Base-by-base conservation (phyloP, 164 flowering plant species). In the Tetracentron sinense region DNA sequence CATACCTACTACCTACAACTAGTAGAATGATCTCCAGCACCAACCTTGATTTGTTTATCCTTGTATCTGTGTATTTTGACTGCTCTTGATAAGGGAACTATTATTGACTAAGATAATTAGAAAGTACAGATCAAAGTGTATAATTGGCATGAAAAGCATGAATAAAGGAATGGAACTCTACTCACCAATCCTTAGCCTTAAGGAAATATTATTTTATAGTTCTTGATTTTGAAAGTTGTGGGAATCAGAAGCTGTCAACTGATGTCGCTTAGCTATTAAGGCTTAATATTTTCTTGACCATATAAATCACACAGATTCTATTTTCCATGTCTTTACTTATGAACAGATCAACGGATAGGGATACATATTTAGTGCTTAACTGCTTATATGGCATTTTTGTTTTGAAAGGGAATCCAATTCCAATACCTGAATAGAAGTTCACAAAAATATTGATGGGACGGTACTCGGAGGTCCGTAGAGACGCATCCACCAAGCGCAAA, bases 401-500 rank as follows among this genome's bases (percentile, higher is more conserved):
- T 15, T 22, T 28, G 58, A 16, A 62, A 38, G 55, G 53, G 22
- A 30, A 61, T 42, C 10, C 17, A 33, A n/a, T 71, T 42, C 10
- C 17, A 33, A n/a, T 71, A 89, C 98, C 94, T 75, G 99, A 88
- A 81, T 92, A 95, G 63, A 83, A 95, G 57, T 90, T 88, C 38
- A 92, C 82, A 72, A 92, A 92, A 46, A 95, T 69, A 77, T 86
- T 95, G 58, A 95, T 88, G 46, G 95, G 97, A 38, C 99, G 82
- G 70, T 95, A 90, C 59, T 95, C 99, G 28, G 91, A 77, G 35
- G 89, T 81, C 54, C 85, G 69, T 56, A 80, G 42, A 58, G 94
- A 81, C 44, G 98, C 66, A 71, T 88, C 89, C 26, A 83, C 90
- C 74, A 90, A 66, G 54, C 99, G 89, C 70, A 82, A 66, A 33